Evolutionary conservation across 306 rosid genomes (phyloP).

Genomic region (Sechiopsis laciniata): DNA sequence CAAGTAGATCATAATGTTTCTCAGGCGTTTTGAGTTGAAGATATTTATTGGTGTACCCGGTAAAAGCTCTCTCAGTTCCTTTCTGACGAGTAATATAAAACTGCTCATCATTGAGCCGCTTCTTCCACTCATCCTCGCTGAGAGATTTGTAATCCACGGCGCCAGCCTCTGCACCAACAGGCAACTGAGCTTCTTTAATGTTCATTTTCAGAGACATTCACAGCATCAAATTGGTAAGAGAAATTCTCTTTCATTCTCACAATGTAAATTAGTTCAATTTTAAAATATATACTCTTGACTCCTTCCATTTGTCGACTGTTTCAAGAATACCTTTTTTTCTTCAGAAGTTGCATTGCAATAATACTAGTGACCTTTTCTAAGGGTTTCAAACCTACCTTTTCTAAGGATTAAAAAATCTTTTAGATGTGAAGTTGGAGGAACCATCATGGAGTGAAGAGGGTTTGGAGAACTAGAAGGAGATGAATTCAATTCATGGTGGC

Average conservation of each 20-base stretch:
- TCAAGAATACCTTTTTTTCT: too few relatives aligned
- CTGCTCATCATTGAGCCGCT: conserved; percentile 55
- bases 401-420: too few relatives aligned
- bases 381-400: too few relatives aligned
- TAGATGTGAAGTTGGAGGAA: too few relatives aligned
- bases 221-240: neutral
- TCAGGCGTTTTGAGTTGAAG: neutral
- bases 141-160: conserved; percentile 48
- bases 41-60: conserved; percentile 45
- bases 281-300: too few relatives aligned
- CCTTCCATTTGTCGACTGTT: too few relatives aligned
- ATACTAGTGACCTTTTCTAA: too few relatives aligned
- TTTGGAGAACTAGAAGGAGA: too few relatives aligned
- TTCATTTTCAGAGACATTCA: neutral
- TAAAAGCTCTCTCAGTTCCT: conserved; percentile 95
- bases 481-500: too few relatives aligned
- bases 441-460: too few relatives aligned
- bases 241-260: neutral
- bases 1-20: neutral
- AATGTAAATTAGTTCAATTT: too few relatives aligned
- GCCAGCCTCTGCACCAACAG: conserved; percentile 42
- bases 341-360: too few relatives aligned
- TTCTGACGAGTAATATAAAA: conserved; percentile 71
- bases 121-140: conserved; percentile 68
- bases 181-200: conserved; percentile 1